Base-by-base conservation (phyloP, 495 filamentous ascomycete genomes). In the Paragyromitra xinjiangensis region DNA sequence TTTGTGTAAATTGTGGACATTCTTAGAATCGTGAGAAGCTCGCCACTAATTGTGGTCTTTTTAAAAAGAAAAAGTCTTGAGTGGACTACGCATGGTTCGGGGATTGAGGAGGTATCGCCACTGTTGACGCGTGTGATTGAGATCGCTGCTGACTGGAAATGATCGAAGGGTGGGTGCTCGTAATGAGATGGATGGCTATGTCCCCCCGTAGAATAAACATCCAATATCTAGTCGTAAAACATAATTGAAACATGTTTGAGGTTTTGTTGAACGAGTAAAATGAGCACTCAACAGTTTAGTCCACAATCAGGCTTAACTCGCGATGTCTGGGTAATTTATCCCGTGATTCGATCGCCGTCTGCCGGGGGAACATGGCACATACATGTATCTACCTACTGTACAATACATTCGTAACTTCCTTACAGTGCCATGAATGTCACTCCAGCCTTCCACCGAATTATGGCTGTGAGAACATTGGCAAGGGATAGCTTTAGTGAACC, bases 211-310 rank as follows among this genome's bases (percentile, higher is more conserved):
- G 22, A 29, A 16, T 34, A 59, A 14, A 37, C 29, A 26, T 16
- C 14, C 3, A 34, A 34, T 34, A 34, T 26, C 19, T 24, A 22
- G 16, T 26, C 19, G 19, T 22, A 7, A n/a, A 68, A 55, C 64
- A 53, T 34, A 58, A 58, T 58, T 37, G 44, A 68, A 68, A 68
- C 48, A 68, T 37, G 51, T 68, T 39, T 45, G 55, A 19, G 1
- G 37, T 68, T 68, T 59, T 59, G 55, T 59, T 59, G 55, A 59
- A 59, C 12, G 24, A 34, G 11, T 34, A 5, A 29, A 37, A 34
- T 55, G 55, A 37, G 26, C 12, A 24, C 67, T 70, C 67, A 61
- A 56, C 48, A 70, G 34, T 59, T 70, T 44, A 40, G 19, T 48
- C 48, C 42, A 7, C 26, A 70, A 39, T 44, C 29, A 26, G 39